phyloP scores from a whole-genome alignment of 2,329 filamentous ascomycete genomes.

The Ceratocystis huliohia region DNA sequence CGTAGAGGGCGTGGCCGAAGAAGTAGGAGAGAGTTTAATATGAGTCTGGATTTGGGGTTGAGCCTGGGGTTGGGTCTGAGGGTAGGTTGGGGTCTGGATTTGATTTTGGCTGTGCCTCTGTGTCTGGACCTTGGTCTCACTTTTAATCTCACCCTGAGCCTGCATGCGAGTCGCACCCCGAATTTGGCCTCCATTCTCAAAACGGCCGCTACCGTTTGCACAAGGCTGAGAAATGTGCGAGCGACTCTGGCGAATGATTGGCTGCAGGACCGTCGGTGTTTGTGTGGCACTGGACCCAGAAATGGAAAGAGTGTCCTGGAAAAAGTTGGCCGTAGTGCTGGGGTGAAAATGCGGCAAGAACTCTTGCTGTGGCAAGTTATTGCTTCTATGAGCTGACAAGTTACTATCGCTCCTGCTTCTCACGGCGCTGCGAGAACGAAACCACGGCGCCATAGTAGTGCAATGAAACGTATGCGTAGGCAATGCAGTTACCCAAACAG shows the following conservation, averaged over 20 bases:
- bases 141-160: background rate
- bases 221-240: background rate
- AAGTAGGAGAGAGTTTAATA: background rate
- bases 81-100: background rate
- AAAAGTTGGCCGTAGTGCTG: background rate
- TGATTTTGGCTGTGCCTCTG: background rate
- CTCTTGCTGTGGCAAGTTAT: background rate
- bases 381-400: background rate
- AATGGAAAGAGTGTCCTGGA: background rate
- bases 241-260: background rate
- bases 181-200: background rate
- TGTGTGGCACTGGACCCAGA: background rate
- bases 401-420: background rate
- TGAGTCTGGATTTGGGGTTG: background rate
- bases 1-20: no score
- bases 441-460: slow-evolving; percentile 4
- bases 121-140: no score
- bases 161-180: background rate
- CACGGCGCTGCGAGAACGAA: background rate
- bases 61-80: background rate
- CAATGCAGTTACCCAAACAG: background rate
- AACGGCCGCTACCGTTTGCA: background rate
- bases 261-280: background rate
- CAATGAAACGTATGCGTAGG: background rate
- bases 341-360: slow-evolving; percentile 7